Evolutionary conservation across 371 early-diverging fungal genomes (phyloP), one percentile per base, ranked within the genome.

Genomic region (Mortierella sp.): DNA sequence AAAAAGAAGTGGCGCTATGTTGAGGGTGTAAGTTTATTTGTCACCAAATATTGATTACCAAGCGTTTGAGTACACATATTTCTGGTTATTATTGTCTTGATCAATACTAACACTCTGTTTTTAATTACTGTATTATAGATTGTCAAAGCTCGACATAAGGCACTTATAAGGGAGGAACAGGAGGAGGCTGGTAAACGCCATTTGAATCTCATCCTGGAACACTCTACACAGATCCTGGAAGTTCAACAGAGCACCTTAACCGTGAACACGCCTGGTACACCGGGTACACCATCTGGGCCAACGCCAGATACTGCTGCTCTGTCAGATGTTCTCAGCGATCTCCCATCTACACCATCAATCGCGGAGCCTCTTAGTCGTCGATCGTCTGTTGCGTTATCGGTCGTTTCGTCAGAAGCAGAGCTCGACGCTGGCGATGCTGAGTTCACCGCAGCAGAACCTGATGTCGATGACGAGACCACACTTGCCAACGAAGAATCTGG

Each of bases 181-280:
- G 88, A 88, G 29, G 78, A 86, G 47, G 84, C 91, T 72, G 90
- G 90, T 2, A 87, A 91, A 32, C 86, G 86, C 29, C 90, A 89
- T 76, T 63, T 94, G 67, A 87, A 92, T 68, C 76, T 84, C 61
- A 92, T 94, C 68, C 72, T 94, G 49, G 91, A 93, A 61, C 92
- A 91, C 61, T 92, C 93, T 0, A 89, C 92, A 12, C 90, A 90
- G 54, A 86, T 92, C 77, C 64, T 94, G 15, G 91, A 86, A n/a
- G 92, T 86, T n/a, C 88, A 92, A 71, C 91, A 88, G 72, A 86
- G 82, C 42, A 86, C 88, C 42, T 64, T 89, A 12, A 62, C 32
- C 28, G 37, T 73, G 19, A 75, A 77, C 17, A 57, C 76, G 10
- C 68, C 72, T 13, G 60, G 43, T 4, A 54, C 76, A 12, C 64